phyloP scores from a whole-genome alignment of 805 yeast species.

The Wickerhamomyces strasburgensis region DNA sequence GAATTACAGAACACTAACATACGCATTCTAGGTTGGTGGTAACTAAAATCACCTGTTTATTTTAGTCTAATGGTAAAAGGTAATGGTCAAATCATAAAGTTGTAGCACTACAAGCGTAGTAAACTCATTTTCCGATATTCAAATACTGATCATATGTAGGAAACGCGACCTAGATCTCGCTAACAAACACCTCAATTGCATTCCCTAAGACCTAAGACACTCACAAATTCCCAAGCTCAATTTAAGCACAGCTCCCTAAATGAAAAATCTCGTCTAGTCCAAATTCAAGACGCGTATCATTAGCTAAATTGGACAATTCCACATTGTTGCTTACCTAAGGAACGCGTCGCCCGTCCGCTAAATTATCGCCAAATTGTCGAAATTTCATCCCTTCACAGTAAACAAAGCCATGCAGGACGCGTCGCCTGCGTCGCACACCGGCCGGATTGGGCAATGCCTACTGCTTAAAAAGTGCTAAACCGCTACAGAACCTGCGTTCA shows the following conservation, averaged over 20 bases:
- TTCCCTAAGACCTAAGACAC: too few species aligned
- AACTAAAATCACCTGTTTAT: too few species aligned
- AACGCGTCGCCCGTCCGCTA: constrained; percentile 2
- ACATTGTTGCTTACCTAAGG: constrained; percentile 2
- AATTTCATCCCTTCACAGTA: constrained; percentile 1
- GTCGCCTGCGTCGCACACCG: too few species aligned
- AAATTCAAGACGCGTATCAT: background rate
- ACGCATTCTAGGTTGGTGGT: constrained; percentile 18
- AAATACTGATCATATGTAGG: too few species aligned
- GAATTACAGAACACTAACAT: constrained; percentile 25
- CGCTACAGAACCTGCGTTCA: background rate
- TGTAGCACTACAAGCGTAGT: too few species aligned
- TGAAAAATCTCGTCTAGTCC: background rate
- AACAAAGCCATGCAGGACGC: background rate
- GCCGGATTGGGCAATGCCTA: background rate
- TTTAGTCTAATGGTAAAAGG: too few species aligned
- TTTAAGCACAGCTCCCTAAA: background rate
- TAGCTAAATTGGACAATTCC: too few species aligned
- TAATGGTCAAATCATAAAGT: too few species aligned
- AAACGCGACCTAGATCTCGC: too few species aligned
- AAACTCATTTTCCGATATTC: too few species aligned
- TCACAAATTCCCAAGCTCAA: background rate
- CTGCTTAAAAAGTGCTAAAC: background rate
- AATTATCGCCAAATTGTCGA: too few species aligned
- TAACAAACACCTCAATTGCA: too few species aligned